Conservation (phyloP, 2,329 filamentous ascomycete species). For the Paraconiothyrium brasiliense region DNA sequence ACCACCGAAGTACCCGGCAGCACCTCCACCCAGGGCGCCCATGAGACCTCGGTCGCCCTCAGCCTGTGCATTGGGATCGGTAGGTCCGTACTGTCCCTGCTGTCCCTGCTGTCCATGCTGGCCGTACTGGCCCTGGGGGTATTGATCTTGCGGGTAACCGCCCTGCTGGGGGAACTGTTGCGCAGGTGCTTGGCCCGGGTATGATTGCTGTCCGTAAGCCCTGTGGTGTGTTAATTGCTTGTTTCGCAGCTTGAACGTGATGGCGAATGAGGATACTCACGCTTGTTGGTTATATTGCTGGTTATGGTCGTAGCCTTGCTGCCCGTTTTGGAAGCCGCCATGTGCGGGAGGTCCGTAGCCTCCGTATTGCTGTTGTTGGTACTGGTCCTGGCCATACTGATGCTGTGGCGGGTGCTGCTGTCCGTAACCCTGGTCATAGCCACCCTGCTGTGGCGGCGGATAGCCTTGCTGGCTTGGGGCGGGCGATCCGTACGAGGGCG, state of each 20-base stretch:
- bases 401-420: slow-evolving; percentile 46
- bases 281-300: slow-evolving; percentile 50
- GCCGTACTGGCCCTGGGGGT: slow-evolving; percentile 50
- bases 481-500: slow-evolving; percentile 28
- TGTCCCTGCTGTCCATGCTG: slow-evolving; percentile 48
- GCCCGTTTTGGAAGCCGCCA: slow-evolving; percentile 61
- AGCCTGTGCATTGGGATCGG: slow-evolving; percentile 56
- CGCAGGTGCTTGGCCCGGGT: slow-evolving; percentile 42
- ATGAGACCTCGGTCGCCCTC: slow-evolving; percentile 67
- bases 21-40: slow-evolving; percentile 65
- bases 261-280: slow-evolving; percentile 30
- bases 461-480: slow-evolving; percentile 42
- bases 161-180: slow-evolving; percentile 55
- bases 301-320: slow-evolving; percentile 42
- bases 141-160: slow-evolving; percentile 49
- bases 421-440: slow-evolving; percentile 41
- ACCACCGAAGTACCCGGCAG: slow-evolving; percentile 65
- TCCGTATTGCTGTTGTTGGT: slow-evolving; percentile 41
- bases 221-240: slow-evolving; percentile 26
- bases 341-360: slow-evolving; percentile 58
- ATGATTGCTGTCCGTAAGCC: slow-evolving; percentile 37
- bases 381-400: slow-evolving; percentile 45
- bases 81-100: slow-evolving; percentile 52
- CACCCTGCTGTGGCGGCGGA: slow-evolving; percentile 36
- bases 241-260: slow-evolving; percentile 25